Conservation (phyloP, 2,329 filamentous ascomycete species). For the Cladophialophora chaetospira region DNA sequence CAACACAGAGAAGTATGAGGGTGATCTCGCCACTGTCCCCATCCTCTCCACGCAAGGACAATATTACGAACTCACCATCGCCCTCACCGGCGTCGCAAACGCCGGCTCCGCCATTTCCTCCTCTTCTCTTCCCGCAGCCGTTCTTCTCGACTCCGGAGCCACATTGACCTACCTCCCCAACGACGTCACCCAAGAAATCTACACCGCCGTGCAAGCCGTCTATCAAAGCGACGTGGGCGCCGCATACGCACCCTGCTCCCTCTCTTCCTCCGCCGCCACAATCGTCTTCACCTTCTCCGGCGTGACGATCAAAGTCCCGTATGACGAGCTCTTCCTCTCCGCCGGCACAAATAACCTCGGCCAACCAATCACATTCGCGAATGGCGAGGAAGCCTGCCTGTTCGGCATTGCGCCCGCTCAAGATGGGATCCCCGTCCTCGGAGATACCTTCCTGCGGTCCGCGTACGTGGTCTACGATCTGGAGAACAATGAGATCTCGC, state of each 20-base stretch:
- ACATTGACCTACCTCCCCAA: constrained; percentile 69
- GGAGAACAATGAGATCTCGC: constrained; percentile 60
- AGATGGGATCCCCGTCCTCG: constrained; percentile 54
- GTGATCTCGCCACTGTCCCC: constrained; percentile 66
- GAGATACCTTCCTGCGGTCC: constrained; percentile 64
- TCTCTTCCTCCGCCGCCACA: constrained; percentile 51
- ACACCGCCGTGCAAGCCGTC: constrained; percentile 59
- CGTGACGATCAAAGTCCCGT: constrained; percentile 56
- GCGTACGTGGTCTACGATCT: constrained; percentile 67
- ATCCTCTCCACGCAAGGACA: constrained; percentile 57
- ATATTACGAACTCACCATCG: constrained; percentile 68
- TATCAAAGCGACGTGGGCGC: constrained; percentile 57
- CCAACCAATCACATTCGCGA: constrained; percentile 38
- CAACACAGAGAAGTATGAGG: constrained; percentile 66
- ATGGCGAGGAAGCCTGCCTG: constrained; percentile 43
- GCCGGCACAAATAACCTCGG: constrained; percentile 45
- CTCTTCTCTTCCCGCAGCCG: constrained; percentile 52
- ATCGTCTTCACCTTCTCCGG: constrained; percentile 61
- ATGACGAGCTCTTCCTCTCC: constrained; percentile 59
- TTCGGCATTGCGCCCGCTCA: constrained; percentile 56
- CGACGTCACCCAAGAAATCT: constrained; percentile 53
- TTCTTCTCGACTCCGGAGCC: constrained; percentile 71
- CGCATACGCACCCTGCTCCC: constrained; percentile 57
- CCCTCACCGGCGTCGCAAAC: constrained; percentile 60
- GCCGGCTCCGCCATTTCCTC: constrained; percentile 31